These are phyloP conservation scores for Trichoderma afroharzianum DNA, from an alignment of 2,329 filamentous ascomycete species.

Conservation along the genomic window DNA sequence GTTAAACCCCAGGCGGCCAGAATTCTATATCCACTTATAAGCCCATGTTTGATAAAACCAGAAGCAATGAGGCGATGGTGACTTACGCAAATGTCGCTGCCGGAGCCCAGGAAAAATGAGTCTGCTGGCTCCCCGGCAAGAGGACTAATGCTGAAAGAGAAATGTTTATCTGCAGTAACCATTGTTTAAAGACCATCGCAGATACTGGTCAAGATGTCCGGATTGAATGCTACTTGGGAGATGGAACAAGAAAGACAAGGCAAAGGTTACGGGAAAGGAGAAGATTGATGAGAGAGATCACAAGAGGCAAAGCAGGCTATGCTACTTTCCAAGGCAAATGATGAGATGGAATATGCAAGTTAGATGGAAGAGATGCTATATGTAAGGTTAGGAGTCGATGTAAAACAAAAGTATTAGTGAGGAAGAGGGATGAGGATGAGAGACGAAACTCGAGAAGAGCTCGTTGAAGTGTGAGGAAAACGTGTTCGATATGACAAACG, in stretches of 20 bases:
- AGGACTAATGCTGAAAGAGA: slow-evolving; percentile 12
- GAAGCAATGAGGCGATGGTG: background rate
- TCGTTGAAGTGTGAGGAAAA: background rate
- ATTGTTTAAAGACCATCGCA: slow-evolving; percentile 5
- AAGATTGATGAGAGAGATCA: background rate
- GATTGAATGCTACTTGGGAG: background rate
- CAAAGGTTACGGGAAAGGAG: background rate
- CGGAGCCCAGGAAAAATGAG: slow-evolving; percentile 3
- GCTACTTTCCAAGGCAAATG: background rate
- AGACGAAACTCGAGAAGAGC: background rate
- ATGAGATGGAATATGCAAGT: background rate
- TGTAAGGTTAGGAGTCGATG: background rate
- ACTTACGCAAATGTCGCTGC: slow-evolving; percentile 14
- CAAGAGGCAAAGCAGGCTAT: background rate
- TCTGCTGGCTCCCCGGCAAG: slow-evolving; percentile 7
- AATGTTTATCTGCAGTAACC: slow-evolving; percentile 12
- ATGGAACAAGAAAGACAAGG: background rate
- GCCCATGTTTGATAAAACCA: background rate
- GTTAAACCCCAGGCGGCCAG: background rate
- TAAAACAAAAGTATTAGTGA: background rate
- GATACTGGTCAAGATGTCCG: background rate
- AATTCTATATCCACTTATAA: background rate
- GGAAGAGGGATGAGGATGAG: too few species aligned
- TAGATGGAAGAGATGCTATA: background rate
- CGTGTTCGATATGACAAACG: background rate